Percentiles rank a stretch among this genome's conserved stretches.
phyloP scores from a whole-genome alignment of 441 rosid genomes.

The Adansonia rubrostipa region DNA sequence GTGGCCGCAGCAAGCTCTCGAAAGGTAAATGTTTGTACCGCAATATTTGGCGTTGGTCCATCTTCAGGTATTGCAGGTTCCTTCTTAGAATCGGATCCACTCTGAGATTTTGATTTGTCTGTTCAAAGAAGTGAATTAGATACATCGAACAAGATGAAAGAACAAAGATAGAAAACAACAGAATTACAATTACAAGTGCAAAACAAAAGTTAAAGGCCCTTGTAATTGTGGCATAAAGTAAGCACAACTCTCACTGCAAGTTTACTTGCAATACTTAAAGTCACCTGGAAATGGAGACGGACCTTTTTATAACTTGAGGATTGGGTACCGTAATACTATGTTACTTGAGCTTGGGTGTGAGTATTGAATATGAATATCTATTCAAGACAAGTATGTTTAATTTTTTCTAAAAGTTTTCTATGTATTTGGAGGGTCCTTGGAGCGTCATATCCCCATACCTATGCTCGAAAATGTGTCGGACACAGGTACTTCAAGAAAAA shows the following conservation, averaged over 20 bases:
- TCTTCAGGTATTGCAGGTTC: slow-evolving; percentile 72
- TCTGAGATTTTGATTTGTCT: slow-evolving; percentile 80
- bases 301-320: background rate
- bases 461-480: too few species aligned
- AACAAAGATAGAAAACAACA: background rate
- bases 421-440: too few species aligned
- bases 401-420: too few species aligned
- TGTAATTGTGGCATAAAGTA: background rate
- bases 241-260: background rate
- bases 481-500: too few species aligned
- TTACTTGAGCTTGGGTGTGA: too few species aligned
- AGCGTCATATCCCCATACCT: too few species aligned
- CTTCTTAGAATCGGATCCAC: slow-evolving; percentile 70
- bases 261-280: background rate
- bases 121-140: slow-evolving; percentile 26
- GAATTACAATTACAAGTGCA: background rate
- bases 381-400: too few species aligned
- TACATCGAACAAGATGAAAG: background rate
- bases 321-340: background rate
- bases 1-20: slow-evolving; percentile 92
- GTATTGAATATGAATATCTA: too few species aligned
- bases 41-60: slow-evolving; percentile 63
- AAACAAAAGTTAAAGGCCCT: background rate
- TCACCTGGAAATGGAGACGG: background rate
- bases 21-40: slow-evolving; percentile 93